Percentiles rank a stretch among this genome's conserved stretches.
Evolutionary conservation across 352 stramenopile genomes (phyloP).

Genomic region (Globisporangium okanoganense): DNA sequence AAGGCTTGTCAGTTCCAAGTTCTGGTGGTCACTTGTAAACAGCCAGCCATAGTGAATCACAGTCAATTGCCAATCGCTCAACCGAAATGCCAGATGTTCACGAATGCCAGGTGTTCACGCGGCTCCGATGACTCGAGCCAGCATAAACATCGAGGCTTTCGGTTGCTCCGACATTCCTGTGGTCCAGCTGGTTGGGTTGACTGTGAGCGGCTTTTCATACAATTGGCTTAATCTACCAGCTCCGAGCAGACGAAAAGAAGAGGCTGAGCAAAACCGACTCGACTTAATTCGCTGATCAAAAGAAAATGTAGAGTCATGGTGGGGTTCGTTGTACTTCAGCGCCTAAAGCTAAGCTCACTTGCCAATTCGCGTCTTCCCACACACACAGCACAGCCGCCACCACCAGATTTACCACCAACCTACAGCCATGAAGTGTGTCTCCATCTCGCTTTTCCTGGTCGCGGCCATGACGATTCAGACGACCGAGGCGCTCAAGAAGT

Average conservation of each 20-base stretch:
- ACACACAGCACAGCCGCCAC: constrained; percentile 8
- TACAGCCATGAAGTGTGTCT: constrained; percentile 59
- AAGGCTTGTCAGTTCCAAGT: not conserved
- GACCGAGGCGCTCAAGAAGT: constrained; percentile 32
- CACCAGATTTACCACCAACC: constrained; percentile 6
- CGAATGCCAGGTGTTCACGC: not conserved
- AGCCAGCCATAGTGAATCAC: not conserved
- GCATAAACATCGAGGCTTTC: not conserved
- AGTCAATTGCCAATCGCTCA: no score
- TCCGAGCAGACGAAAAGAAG: not conserved
- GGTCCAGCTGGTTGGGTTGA: constrained; percentile 3
- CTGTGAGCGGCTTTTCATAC: not conserved
- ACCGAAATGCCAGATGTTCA: not conserved
- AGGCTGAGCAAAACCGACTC: not conserved
- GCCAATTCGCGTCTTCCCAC: constrained; percentile 7
- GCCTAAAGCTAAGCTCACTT: constrained; percentile 10
- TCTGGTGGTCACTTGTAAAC: not conserved
- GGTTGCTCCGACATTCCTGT: not conserved
- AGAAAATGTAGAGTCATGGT: not conserved
- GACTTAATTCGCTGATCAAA: not conserved
- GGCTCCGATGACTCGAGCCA: not conserved
- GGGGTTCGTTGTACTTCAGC: not conserved
- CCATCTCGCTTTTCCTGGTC: constrained; percentile 67
- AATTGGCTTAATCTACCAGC: not conserved
- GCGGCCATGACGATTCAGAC: constrained; percentile 79